A percentile compares a stretch with the other conserved stretches of the same genome.
phyloP scores from a whole-genome alignment of 495 filamentous ascomycete genomes.

The Aspergillus cavernicola region DNA sequence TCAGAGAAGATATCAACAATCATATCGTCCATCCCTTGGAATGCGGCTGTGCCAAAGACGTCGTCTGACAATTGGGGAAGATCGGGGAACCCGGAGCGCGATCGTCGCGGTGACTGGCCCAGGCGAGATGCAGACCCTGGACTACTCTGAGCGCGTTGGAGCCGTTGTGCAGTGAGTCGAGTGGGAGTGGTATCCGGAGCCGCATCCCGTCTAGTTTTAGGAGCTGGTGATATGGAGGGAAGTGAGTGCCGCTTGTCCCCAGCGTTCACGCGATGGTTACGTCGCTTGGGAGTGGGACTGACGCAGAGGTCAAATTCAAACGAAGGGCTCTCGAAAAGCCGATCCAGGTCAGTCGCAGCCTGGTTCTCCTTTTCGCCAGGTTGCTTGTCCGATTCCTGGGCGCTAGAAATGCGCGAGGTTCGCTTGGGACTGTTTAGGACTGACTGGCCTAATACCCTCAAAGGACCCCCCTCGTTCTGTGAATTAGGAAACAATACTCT shows the following conservation, averaged over 20 bases:
- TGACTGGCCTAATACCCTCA: slow-evolving; percentile 57
- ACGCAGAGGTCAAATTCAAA: slow-evolving; percentile 48
- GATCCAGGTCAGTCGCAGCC: slow-evolving; percentile 46
- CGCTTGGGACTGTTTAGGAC: slow-evolving; percentile 54
- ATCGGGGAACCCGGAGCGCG: slow-evolving; percentile 17
- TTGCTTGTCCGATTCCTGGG: slow-evolving; percentile 31
- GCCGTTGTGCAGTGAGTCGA: slow-evolving; percentile 32
- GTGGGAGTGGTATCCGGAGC: slow-evolving; percentile 25
- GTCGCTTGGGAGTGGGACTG: slow-evolving; percentile 58
- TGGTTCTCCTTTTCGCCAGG: slow-evolving; percentile 49
- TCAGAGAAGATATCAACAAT: slow-evolving; percentile 41
- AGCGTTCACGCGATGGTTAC: slow-evolving; percentile 40
- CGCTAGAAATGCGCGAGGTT: slow-evolving; percentile 35
- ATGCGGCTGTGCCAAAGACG: slow-evolving; percentile 23
- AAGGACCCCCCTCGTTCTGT: slow-evolving; percentile 51
- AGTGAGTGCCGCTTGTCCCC: slow-evolving; percentile 45
- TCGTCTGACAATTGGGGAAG: slow-evolving; percentile 20
- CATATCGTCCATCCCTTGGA: slow-evolving; percentile 35
- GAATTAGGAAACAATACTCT: slow-evolving; percentile 71
- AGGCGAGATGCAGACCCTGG: slow-evolving; percentile 21
- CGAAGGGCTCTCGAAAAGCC: slow-evolving; percentile 54
- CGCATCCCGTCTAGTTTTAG: slow-evolving; percentile 25
- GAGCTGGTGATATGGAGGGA: slow-evolving; percentile 34
- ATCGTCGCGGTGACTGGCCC: slow-evolving; percentile 26
- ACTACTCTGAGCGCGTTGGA: slow-evolving; percentile 34